Conservation (phyloP, 1,284 basidiomycete species). For the Afroboletus lepidellus region DNA sequence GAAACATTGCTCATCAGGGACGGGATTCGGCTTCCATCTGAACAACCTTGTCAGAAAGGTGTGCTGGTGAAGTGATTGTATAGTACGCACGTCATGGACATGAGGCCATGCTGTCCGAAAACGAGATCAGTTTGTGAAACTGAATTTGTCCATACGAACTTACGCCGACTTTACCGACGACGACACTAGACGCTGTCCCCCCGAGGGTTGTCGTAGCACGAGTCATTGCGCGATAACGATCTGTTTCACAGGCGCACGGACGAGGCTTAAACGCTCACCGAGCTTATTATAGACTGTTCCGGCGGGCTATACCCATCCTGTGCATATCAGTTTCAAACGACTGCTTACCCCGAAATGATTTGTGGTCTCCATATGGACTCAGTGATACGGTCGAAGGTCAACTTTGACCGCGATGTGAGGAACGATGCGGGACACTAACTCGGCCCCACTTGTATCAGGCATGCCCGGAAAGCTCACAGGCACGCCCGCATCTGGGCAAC, state of each 20-base stretch:
- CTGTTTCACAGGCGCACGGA: neutral
- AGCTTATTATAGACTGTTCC: neutral
- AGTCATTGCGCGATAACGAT: conserved; percentile 11
- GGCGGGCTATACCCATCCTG: neutral
- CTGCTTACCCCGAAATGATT: neutral
- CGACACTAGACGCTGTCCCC: conserved; percentile 24
- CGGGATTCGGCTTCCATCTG: conserved; percentile 18
- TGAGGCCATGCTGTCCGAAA: conserved; percentile 23
- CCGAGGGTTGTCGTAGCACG: conserved; percentile 31
- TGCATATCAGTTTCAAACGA: neutral
- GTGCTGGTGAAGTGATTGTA: neutral
- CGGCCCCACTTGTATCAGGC: too few relatives aligned
- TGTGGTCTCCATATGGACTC: neutral
- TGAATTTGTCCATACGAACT: conserved; percentile 8
- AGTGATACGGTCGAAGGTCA: neutral
- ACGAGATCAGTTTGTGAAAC: neutral
- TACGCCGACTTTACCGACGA: conserved; percentile 37
- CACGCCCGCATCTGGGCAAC: neutral
- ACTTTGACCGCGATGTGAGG: neutral
- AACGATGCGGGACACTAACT: neutral
- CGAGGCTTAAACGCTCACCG: neutral
- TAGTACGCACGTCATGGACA: conserved; percentile 24
- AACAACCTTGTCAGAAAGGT: neutral
- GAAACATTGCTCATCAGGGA: conserved; percentile 55
- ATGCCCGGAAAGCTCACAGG: too few relatives aligned